Evolutionary conservation across 2,329 filamentous ascomycete genomes (phyloP).

Genomic region (Neophaeococcomyces mojaviensis): DNA sequence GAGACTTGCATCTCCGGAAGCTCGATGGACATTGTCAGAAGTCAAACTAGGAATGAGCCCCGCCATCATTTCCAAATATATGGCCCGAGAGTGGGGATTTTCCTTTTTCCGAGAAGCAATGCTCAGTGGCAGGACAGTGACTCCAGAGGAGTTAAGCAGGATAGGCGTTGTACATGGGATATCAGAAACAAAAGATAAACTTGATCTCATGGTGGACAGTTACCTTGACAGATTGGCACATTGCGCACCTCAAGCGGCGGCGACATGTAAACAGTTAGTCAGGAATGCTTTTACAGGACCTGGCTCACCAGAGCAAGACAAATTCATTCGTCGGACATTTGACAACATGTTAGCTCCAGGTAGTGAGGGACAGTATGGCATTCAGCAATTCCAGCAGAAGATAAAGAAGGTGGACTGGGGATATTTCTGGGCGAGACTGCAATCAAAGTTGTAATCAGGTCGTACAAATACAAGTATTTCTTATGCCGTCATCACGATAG

Average conservation of each 20-base stretch:
- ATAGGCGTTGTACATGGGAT: constrained; percentile 24
- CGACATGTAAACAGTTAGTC: constrained; percentile 30
- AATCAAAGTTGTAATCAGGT: too few relatives aligned
- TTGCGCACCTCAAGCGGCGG: constrained; percentile 26
- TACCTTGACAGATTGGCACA: constrained; percentile 22
- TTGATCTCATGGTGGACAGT: constrained; percentile 22
- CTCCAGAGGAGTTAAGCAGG: constrained; percentile 23
- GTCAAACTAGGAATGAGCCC: constrained; percentile 34
- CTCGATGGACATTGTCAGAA: constrained; percentile 32
- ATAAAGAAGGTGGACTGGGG: too few relatives aligned
- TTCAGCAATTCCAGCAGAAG: constrained; percentile 7
- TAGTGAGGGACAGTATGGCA: constrained; percentile 20
- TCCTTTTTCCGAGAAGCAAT: constrained; percentile 33
- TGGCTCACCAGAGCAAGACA: constrained; percentile 11
- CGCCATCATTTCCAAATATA: constrained; percentile 35
- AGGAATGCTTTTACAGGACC: constrained; percentile 4
- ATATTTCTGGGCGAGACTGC: too few relatives aligned
- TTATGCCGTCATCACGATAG: too few relatives aligned
- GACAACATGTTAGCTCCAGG: constrained; percentile 25
- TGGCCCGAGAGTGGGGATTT: constrained; percentile 34
- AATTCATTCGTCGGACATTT: constrained; percentile 21
- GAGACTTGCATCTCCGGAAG: constrained; percentile 19
- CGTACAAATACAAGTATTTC: too few relatives aligned
- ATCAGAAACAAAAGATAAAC: constrained; percentile 14
- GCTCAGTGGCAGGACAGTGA: constrained; percentile 29